Conservation (phyloP, 2,329 filamentous ascomycete species). For the Berkeleyomyces rouxiae region DNA sequence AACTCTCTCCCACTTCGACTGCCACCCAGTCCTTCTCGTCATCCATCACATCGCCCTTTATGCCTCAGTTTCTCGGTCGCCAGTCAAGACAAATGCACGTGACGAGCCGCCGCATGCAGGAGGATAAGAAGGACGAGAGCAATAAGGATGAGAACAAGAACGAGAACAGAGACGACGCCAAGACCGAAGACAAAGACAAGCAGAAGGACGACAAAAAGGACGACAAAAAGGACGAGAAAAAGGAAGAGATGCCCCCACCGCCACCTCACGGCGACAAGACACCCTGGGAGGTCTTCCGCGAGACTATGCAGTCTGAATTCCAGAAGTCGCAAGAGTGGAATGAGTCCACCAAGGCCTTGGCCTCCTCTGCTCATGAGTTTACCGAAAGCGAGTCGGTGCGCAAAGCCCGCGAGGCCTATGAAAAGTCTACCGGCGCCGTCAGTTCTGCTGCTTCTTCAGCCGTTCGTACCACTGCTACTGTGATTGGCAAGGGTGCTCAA, state of each 20-base stretch:
- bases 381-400: slow-evolving; percentile 84
- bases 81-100: slow-evolving; percentile 18
- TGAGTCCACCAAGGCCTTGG: slow-evolving; percentile 89
- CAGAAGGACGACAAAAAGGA: slow-evolving; percentile 25
- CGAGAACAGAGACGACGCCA: slow-evolving; percentile 20
- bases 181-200: slow-evolving; percentile 27
- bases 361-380: slow-evolving; percentile 77
- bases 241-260: slow-evolving; percentile 60
- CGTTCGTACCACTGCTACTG: slow-evolving; percentile 70
- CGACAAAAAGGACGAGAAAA: slow-evolving; percentile 34
- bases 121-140: slow-evolving; percentile 8
- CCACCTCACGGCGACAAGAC: slow-evolving; percentile 98
- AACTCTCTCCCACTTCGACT: slow-evolving; percentile 21
- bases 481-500: slow-evolving; percentile 73
- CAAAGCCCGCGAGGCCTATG: slow-evolving; percentile 70
- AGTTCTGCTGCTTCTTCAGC: slow-evolving; percentile 62
- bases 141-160: slow-evolving; percentile 24
- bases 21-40: slow-evolving; percentile 22
- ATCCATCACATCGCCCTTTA: slow-evolving; percentile 25
- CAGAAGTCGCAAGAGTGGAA: slow-evolving; percentile 98
- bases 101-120: slow-evolving; percentile 16
- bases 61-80: neutral
- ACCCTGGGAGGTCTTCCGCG: slow-evolving; percentile 95
- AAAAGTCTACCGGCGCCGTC: slow-evolving; percentile 70
- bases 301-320: slow-evolving; percentile 88